Evolutionary conservation across 768 basidiomycete species (phyloP), one percentile per base, ranked within the genome.

Genomic region (Hygrophorus russula): DNA sequence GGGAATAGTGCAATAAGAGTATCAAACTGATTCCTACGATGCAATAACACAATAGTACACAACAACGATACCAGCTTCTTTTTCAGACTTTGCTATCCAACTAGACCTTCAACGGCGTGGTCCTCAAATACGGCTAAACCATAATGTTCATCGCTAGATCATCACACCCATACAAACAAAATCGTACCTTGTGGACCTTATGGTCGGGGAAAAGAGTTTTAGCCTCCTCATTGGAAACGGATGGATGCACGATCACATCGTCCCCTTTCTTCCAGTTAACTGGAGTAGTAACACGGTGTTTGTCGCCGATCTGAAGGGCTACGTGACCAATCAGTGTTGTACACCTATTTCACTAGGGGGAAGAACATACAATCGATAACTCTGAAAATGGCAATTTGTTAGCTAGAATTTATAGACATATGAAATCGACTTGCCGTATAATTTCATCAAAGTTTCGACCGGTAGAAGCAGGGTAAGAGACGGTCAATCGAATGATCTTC

Each of bases 231-330:
- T 82, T 82, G 48, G 68, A 69, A 39, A 97, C 89, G 5, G 70
- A 59, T 18, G 89, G 80, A 59, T 92, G 89, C 35, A 99, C 82
- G 57, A 99, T 96, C 46, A 97, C 92, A 58, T 92, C 82, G 3
- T 93, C 82, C 34, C 91, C 91, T 60, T 81, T 82, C 51, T 81
- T 78, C 94, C 94, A 97, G 76, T 96, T 92, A 44, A 87, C 93
- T 15, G 90, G 90, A 5, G 92, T 94, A 17, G 86, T 86, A 48
- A 92, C 71, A 50, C 73, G 74, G 62, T 87, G 70, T 63, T 82
- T 86, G 67, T 88, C 85, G 36, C 91, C 88, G 45, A 93, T 70
- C 61, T 99, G 96, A 45, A 99, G 78, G 39, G 92, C 84, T 68
- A 50, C 36, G 20, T 39, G 42, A 36, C 61, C 35, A 17, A 47